These are phyloP conservation scores for Phytophthora ramorum DNA, from an alignment of 352 stramenopile species.

Conservation along the genomic window DNA sequence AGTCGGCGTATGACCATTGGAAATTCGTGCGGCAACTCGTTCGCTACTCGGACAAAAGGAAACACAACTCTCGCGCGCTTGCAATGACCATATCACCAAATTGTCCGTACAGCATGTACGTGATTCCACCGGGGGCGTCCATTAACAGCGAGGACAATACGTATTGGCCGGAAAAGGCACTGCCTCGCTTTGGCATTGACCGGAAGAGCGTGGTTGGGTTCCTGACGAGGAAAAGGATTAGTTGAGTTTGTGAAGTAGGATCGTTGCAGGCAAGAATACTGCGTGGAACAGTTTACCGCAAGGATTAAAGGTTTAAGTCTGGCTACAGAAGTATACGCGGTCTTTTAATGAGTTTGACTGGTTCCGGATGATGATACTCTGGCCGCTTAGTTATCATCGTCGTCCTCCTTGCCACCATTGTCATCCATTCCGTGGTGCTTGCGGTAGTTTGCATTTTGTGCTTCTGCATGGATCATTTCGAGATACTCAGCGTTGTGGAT, in stretches of 20 bases:
- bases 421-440: constrained; percentile 34
- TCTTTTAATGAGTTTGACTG: too few species aligned
- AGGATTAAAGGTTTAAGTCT: background rate
- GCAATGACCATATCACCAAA: constrained; percentile 48
- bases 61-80: constrained; percentile 54
- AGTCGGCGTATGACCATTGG: constrained; percentile 72
- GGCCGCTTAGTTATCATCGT: constrained; percentile 24
- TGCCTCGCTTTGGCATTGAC: constrained; percentile 53
- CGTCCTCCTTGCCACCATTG: constrained; percentile 43
- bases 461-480: constrained; percentile 81
- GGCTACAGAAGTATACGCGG: too few species aligned
- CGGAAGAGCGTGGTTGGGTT: constrained; percentile 73
- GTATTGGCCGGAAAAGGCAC: constrained; percentile 65
- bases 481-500: constrained; percentile 91
- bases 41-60: constrained; percentile 74
- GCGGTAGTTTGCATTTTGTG: constrained; percentile 33
- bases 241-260: constrained; percentile 3
- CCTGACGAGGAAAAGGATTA: constrained; percentile 54
- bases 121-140: constrained; percentile 75
- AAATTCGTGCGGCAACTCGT: constrained; percentile 77
- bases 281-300: background rate
- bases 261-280: background rate
- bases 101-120: constrained; percentile 58
- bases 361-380: constrained; percentile 8
- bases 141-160: constrained; percentile 80